Evolutionary conservation across 2,329 filamentous ascomycete species (phyloP).

Genomic region (Passalora sequoiae): DNA sequence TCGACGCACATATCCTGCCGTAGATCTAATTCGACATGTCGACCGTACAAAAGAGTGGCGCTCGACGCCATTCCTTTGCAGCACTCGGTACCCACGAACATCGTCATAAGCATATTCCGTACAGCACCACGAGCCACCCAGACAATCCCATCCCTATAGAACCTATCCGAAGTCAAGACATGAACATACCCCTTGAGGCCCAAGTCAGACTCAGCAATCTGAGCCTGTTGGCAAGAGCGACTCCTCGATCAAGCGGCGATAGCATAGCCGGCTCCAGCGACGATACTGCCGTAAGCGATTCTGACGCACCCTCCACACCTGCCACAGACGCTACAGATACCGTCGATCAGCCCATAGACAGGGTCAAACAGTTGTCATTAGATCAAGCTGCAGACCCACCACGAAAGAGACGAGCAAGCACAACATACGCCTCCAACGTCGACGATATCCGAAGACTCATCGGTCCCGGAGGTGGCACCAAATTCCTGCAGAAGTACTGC

Average conservation of each 20-base stretch:
- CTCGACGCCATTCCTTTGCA: constrained; percentile 31
- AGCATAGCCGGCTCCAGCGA: constrained; percentile 21
- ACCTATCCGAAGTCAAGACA: constrained; percentile 29
- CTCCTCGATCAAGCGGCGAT: constrained; percentile 30
- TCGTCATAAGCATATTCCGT: constrained; percentile 37
- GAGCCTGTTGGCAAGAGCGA: constrained; percentile 26
- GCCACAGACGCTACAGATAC: constrained; percentile 36
- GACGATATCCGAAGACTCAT: constrained; percentile 56
- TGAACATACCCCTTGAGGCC: constrained; percentile 18
- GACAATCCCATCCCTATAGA: constrained; percentile 44
- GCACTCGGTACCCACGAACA: constrained; percentile 25
- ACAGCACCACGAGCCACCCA: constrained; percentile 42
- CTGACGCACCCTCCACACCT: constrained; percentile 34
- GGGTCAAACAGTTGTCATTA: constrained; percentile 15
- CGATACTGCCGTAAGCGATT: constrained; percentile 22
- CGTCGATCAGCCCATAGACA: constrained; percentile 18
- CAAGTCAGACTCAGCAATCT: constrained; percentile 25
- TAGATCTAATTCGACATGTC: constrained; percentile 15
- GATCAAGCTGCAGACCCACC: constrained; percentile 11
- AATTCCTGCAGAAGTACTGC: constrained; percentile 59
- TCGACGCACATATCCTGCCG: neutral
- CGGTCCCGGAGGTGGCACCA: constrained; percentile 52
- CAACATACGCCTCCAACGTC: constrained; percentile 46
- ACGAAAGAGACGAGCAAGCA: constrained; percentile 33
- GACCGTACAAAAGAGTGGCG: constrained; percentile 13